These are phyloP conservation scores for Schizonepeta tenuifolia DNA, from an alignment of 257 asterid genomes.

Conservation along the genomic window DNA sequence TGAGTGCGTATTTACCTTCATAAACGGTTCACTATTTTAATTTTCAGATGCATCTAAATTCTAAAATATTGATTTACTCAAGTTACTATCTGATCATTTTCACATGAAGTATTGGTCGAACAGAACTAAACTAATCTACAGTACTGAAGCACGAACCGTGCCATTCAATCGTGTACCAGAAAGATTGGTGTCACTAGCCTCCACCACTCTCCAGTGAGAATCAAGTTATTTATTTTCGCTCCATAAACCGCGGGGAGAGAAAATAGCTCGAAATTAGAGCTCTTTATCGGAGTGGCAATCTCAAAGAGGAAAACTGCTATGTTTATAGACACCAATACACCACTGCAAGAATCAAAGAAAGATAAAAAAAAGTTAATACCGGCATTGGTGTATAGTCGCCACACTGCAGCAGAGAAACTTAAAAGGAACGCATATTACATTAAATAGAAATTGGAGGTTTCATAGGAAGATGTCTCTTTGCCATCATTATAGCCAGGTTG, in stretches of 20 bases:
- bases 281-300: constrained; percentile 78
- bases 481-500: constrained; percentile 34
- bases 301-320: constrained; percentile 85
- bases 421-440: constrained; percentile 49
- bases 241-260: constrained; percentile 78
- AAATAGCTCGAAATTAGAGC: constrained; percentile 56
- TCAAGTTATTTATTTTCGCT: constrained; percentile 80
- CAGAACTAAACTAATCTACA: constrained; percentile 37
- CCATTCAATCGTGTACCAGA: constrained; percentile 82
- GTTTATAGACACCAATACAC: constrained; percentile 64
- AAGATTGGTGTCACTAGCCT: constrained; percentile 89
- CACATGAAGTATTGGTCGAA: background rate
- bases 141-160: constrained; percentile 72
- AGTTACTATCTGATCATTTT: constrained; percentile 2
- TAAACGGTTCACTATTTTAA: constrained; percentile 18
- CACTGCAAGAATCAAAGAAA: constrained; percentile 51
- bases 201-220: constrained; percentile 92
- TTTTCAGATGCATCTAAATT: background rate
- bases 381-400: constrained; percentile 10
- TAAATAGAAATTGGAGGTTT: constrained; percentile 64
- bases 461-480: constrained; percentile 40
- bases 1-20: constrained; percentile 19
- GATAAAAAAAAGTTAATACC: background rate
- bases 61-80: constrained; percentile 4
- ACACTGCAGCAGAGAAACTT: background rate